phyloP scores from a whole-genome alignment of 352 stramenopile species.

The Thraustochytrium sp. region DNA sequence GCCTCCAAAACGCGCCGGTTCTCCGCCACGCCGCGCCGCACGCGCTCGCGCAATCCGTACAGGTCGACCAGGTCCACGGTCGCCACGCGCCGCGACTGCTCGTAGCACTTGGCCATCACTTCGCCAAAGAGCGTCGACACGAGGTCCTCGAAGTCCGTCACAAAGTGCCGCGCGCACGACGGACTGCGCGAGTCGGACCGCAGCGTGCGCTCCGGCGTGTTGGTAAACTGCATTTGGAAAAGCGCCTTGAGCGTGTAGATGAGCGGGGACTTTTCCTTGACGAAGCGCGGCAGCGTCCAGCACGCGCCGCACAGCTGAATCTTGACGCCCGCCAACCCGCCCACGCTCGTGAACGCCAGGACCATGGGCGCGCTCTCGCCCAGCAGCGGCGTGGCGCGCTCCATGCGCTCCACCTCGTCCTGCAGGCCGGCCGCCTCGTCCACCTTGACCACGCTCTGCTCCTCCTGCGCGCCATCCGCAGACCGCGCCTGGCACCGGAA shows the following conservation, averaged over 20 bases:
- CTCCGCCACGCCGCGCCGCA: neutral
- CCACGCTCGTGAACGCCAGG: neutral
- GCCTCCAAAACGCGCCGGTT: neutral
- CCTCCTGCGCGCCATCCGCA: neutral
- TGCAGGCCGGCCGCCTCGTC: neutral
- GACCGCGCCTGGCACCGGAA: neutral
- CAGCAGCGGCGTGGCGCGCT: neutral
- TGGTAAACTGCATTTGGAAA: neutral
- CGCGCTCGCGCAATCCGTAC: neutral
- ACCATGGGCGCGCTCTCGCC: conserved; percentile 9
- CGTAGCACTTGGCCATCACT: conserved; percentile 20
- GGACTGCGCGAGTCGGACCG: neutral
- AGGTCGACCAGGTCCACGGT: neutral
- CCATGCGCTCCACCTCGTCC: neutral
- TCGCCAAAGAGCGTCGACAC: conserved; percentile 11
- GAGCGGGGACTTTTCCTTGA: neutral
- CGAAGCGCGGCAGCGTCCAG: conserved; percentile 28
- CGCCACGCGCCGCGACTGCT: neutral
- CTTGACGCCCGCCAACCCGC: neutral
- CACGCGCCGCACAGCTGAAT: conserved; percentile 35
- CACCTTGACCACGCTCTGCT: conserved; percentile 26
- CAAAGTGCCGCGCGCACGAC: neutral
- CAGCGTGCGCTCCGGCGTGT: neutral
- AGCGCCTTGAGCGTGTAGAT: conserved; percentile 19
- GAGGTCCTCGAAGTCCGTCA: neutral